These are phyloP conservation scores for Paecilomyces sp. DNA, from an alignment of 2,329 filamentous ascomycete species.

Conservation along the genomic window DNA sequence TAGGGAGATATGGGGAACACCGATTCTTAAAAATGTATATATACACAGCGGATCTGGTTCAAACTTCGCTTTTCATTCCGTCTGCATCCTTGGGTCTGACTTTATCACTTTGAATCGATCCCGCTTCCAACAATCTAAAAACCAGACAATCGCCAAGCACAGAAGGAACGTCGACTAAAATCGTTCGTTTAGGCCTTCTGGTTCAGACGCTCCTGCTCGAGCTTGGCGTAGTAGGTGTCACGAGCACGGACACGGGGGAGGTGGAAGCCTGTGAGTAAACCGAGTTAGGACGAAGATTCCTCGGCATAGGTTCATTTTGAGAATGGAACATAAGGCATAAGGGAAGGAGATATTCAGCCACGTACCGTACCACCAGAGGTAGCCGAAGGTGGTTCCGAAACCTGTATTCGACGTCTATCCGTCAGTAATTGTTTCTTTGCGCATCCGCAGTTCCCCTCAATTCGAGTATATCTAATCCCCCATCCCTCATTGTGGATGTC, in stretches of 20 bases:
- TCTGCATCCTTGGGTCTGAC: background rate
- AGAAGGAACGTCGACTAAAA: background rate
- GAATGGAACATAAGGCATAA: slow-evolving; percentile 1
- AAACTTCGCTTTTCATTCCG: slow-evolving; percentile 1
- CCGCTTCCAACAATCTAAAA: background rate
- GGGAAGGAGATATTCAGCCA: slow-evolving; percentile 14
- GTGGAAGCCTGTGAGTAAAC: slow-evolving; percentile 49
- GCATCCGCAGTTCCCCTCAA: background rate
- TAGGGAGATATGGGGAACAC: background rate
- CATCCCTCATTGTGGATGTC: background rate
- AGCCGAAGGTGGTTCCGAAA: slow-evolving; percentile 56
- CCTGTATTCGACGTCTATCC: slow-evolving; percentile 31
- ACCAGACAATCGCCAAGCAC: background rate
- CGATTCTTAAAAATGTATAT: background rate
- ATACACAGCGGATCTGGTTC: background rate
- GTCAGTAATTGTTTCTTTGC: slow-evolving; percentile 1
- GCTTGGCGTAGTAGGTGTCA: slow-evolving; percentile 56
- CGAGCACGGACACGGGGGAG: slow-evolving; percentile 57
- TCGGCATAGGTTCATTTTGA: background rate
- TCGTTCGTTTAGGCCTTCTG: slow-evolving; percentile 19
- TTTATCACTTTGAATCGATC: background rate
- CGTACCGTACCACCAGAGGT: slow-evolving; percentile 62
- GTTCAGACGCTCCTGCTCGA: slow-evolving; percentile 54
- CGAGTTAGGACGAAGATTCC: background rate
- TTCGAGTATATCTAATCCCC: background rate